phyloP scores from a whole-genome alignment of 805 yeast genomes.

The Candida glaebosa region DNA sequence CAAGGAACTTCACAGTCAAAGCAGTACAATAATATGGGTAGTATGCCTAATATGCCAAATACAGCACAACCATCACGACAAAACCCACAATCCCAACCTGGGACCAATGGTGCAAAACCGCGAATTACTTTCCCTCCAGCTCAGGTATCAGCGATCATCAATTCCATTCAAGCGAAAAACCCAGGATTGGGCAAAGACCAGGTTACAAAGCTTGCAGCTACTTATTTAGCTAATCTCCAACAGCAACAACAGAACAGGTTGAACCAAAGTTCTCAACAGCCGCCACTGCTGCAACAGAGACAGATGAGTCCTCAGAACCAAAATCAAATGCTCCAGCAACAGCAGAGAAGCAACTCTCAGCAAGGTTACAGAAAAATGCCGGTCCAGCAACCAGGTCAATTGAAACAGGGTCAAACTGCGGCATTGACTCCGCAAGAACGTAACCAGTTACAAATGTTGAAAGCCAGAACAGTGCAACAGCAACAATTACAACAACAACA shows the following conservation, averaged over 20 bases:
- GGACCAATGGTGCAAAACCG: conserved; percentile 18
- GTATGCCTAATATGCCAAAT: neutral
- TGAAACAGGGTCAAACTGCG: conserved; percentile 24
- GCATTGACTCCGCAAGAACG: conserved; percentile 42
- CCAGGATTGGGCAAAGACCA: conserved; percentile 62
- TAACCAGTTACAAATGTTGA: conserved; percentile 38
- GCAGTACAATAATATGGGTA: neutral
- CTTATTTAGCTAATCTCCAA: conserved; percentile 57
- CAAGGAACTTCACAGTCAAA: neutral
- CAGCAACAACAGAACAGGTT: conserved; percentile 44
- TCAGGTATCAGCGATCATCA: conserved; percentile 63
- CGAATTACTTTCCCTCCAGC: conserved; percentile 51
- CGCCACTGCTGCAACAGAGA: conserved; percentile 15
- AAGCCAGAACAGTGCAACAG: conserved; percentile 32
- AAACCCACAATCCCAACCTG: conserved; percentile 13
- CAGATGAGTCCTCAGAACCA: conserved; percentile 6
- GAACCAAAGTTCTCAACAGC: conserved; percentile 23
- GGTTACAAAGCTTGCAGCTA: conserved; percentile 63
- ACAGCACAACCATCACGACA: conserved; percentile 4
- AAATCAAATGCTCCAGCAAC: conserved; percentile 14
- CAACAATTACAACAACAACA: conserved; percentile 21
- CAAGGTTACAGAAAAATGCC: conserved; percentile 8
- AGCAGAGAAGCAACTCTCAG: conserved; percentile 5
- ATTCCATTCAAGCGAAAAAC: conserved; percentile 61
- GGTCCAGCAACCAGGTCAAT: conserved; percentile 12